These are phyloP conservation scores for Mortierella sp. DNA, from an alignment of 371 early-diverging fungal genomes.

Conservation along the genomic window DNA sequence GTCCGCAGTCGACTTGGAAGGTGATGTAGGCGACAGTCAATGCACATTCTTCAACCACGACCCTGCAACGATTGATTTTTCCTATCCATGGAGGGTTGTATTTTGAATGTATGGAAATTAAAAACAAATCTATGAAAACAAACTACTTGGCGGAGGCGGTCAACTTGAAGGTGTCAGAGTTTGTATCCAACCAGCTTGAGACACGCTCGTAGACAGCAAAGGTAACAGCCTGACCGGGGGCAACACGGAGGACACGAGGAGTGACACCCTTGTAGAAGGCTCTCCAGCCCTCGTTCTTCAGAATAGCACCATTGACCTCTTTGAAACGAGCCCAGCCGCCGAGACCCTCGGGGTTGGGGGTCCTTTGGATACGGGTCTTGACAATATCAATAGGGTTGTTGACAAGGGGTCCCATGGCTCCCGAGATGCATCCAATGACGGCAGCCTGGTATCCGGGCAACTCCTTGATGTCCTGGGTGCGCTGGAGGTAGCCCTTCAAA, in stretches of 20 bases:
- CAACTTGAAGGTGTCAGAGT: slow-evolving; percentile 63
- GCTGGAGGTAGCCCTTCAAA: slow-evolving; percentile 80
- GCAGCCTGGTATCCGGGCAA: slow-evolving; percentile 95
- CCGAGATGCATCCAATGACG: slow-evolving; percentile 93
- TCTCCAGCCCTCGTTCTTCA: slow-evolving; percentile 90
- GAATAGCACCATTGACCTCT: slow-evolving; percentile 77
- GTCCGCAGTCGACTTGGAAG: too few relatives aligned
- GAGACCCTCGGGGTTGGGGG: slow-evolving; percentile 74
- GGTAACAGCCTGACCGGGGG: slow-evolving; percentile 91
- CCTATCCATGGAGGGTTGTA: too few relatives aligned
- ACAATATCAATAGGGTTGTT: slow-evolving; percentile 99
- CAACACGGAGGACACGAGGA: slow-evolving; percentile 94
- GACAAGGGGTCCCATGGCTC: slow-evolving; percentile 97
- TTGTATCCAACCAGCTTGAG: slow-evolving; percentile 77
- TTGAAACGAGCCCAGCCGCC: slow-evolving; percentile 87
- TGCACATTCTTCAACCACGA: too few relatives aligned
- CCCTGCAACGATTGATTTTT: too few relatives aligned
- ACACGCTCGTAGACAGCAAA: slow-evolving; percentile 93
- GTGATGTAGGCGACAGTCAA: too few relatives aligned
- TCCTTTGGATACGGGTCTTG: slow-evolving; percentile 97
- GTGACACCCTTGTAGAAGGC: slow-evolving; percentile 98
- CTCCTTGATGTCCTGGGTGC: slow-evolving; percentile 81
- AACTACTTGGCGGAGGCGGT: slow-evolving; percentile 24
- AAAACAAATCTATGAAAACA: not conserved
- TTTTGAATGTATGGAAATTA: not conserved